Base-by-base conservation (phyloP, 768 basidiomycete species). In the Lactarius tabidus region DNA sequence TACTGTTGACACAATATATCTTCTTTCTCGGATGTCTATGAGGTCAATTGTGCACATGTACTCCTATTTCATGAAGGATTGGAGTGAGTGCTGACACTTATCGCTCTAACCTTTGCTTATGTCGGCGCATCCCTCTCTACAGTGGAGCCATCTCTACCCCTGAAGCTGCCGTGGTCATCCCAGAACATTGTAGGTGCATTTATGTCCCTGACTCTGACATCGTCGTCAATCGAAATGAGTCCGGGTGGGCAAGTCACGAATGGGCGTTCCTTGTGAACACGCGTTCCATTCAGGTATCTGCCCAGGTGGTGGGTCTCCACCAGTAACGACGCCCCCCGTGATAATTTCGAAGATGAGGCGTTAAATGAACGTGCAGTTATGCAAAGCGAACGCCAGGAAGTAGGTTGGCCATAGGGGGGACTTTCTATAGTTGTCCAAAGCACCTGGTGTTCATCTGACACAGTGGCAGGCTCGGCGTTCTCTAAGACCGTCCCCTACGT, bases 141-240 rank as follows among this genome's bases (percentile, higher is more conserved):
- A 90, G 88, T 56, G 91, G 88, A 10, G 91, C 92, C 2, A 89
- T 93, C 89, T 9, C 75, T 93, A 8, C 81, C 93, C 3, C 81
- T 94, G 4, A 93, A 74, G 86, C 90, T 29, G 88, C 89, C 8
- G 90, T 93, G 81, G 91, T 93, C 69, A 82, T 93, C 26, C 84
- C 90, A 48, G 93, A 92, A 70, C 90, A 92, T 71, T 90, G 93
- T 73, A 84, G 81, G 62, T 85, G 85, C 59, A 91, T 94, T 26
- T 93, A 90, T 71, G 78, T n/a, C 84, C n/a, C 89, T 93, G 15
- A 88, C 87, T 1, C 84, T 93, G 69, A 70, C 79, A 48, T 85
- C 90, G 3, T 77, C 93, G n/a, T 70, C 91, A 57, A 57, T 90
- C 3, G 89, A 93, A 71, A 85, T 91, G 3, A 84, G 81, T 2